Conservation (phyloP, 192 early-diverging fungal genomes). For the Chytriomyces sp. region DNA sequence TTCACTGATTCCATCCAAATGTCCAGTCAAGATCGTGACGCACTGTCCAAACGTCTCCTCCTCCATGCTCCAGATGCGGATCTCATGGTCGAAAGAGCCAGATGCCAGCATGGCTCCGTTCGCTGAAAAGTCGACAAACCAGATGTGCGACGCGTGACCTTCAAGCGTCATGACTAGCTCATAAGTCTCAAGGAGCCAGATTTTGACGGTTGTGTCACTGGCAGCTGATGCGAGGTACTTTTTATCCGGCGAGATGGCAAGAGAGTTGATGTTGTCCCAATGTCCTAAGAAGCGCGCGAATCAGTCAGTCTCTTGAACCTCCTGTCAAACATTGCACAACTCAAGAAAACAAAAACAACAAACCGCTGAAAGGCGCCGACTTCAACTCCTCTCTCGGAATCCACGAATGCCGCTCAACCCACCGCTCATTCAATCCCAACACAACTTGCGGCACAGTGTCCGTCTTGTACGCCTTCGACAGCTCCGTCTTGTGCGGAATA, state of each 20-base stretch:
- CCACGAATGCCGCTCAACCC: neutral
- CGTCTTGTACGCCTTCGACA: neutral
- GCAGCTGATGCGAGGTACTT: slow-evolving; percentile 18
- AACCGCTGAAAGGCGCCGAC: too few relatives aligned
- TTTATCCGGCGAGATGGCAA: slow-evolving; percentile 24
- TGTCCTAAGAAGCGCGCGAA: too few relatives aligned
- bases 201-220: slow-evolving; percentile 31
- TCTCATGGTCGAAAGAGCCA: neutral
- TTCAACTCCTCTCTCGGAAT: too few relatives aligned
- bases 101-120: too few relatives aligned
- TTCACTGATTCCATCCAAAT: neutral
- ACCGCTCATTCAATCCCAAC: neutral
- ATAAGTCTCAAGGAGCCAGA: slow-evolving; percentile 26
- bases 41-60: neutral
- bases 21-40: neutral
- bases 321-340: too few relatives aligned
- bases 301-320: too few relatives aligned
- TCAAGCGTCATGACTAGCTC: neutral
- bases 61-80: neutral
- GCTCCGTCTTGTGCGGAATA: neutral
- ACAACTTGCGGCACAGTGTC: neutral
- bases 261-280: too few relatives aligned
- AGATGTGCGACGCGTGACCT: neutral
- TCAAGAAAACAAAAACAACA: too few relatives aligned
- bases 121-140: too few relatives aligned